phyloP scores from a whole-genome alignment of 768 basidiomycete species.

The Phlegmacium glaucopus region DNA sequence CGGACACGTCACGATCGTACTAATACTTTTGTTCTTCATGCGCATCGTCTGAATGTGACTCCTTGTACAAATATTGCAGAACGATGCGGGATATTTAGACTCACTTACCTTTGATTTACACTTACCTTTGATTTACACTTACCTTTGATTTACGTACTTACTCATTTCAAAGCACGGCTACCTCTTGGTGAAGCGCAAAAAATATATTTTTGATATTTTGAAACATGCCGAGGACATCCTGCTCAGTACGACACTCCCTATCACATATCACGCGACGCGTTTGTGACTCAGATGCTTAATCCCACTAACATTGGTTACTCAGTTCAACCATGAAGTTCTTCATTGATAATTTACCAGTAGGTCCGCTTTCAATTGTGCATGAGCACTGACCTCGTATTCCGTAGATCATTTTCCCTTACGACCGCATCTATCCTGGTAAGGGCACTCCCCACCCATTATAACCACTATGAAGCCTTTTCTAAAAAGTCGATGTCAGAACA shows the following conservation, averaged over 20 bases:
- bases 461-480: slow-evolving; percentile 1
- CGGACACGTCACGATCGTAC: not conserved
- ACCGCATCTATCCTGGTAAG: slow-evolving; percentile 92
- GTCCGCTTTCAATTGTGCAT: slow-evolving; percentile 13
- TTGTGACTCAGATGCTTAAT: not conserved
- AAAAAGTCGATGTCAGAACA: slow-evolving; percentile 60
- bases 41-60: not conserved
- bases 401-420: slow-evolving; percentile 89
- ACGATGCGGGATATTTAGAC: too few relatives aligned
- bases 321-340: slow-evolving; percentile 65
- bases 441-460: slow-evolving; percentile 2
- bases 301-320: not conserved
- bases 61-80: not conserved
- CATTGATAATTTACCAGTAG: slow-evolving; percentile 78
- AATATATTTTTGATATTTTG: not conserved
- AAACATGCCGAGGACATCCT: too few relatives aligned
- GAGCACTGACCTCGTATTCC: slow-evolving; percentile 4
- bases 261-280: not conserved
- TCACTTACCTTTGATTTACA: not conserved
- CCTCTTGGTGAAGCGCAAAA: too few relatives aligned
- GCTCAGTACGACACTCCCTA: too few relatives aligned
- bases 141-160: not conserved
- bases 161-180: not conserved
- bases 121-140: not conserved
- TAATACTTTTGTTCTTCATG: not conserved